Evolutionary conservation across 129 eudicot genomes (phyloP).

Genomic region (Flaveria robusta): DNA sequence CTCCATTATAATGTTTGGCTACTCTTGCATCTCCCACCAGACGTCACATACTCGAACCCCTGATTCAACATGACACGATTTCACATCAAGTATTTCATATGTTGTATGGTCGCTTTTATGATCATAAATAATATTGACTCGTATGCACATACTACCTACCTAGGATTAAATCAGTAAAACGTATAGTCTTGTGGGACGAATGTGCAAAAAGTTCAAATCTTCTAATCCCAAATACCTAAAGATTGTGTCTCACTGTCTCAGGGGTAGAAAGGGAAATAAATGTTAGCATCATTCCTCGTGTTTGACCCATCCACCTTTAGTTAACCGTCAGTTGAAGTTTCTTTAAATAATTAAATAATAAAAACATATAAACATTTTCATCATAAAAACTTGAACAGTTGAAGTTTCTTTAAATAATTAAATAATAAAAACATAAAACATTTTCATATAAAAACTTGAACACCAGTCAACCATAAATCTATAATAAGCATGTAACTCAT

Average conservation of each 20-base stretch:
- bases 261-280: not conserved
- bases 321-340: slow-evolving; percentile 16
- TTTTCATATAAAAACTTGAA: not conserved
- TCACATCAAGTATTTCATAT: too few relatives aligned
- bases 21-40: too few relatives aligned
- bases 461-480: not conserved
- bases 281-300: slow-evolving; percentile 3
- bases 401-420: too few relatives aligned
- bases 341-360: not conserved
- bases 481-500: too few relatives aligned
- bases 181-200: not conserved
- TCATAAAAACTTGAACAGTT: not conserved
- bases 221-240: not conserved
- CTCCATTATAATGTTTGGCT: too few relatives aligned
- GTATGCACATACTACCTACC: not conserved
- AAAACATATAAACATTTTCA: not conserved
- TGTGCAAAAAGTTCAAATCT: too few relatives aligned
- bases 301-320: slow-evolving; percentile 26
- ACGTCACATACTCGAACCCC: too few relatives aligned
- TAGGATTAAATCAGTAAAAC: not conserved
- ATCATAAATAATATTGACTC: not conserved
- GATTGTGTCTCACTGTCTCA: not conserved
- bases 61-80: too few relatives aligned
- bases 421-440: too few relatives aligned
- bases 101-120: not conserved